Evolutionary conservation across 1,284 basidiomycete genomes (phyloP), one percentile per base, ranked within the genome.

Genomic region (Paramarasmius palmivorus): DNA sequence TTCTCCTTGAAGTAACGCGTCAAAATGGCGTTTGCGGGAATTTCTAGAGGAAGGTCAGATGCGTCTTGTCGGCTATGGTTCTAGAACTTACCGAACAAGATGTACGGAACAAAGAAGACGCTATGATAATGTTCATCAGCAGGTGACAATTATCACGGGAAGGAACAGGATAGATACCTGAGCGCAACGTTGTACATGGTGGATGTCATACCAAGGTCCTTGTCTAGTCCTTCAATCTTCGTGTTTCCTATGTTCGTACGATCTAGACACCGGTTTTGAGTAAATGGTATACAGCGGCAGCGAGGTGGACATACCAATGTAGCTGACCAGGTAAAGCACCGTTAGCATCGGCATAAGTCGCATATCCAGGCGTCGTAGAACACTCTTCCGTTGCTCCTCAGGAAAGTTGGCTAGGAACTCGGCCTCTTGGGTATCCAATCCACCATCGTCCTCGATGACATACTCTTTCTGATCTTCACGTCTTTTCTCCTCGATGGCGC

Each of bases 321-420:
- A 23, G 23, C 41, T 44, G 20, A 22, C 41, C 41, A 44, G 25
- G 19, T 41, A 41, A 19, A 41, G 39, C 12, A 41, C 7, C 3
- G 39, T 44, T 10, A 44, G 10, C 41, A 44, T 44, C 8, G 41
- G 41, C 41, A 44, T 44, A 15, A 44, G 41, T n/a, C 41, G 41
- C 7, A 44, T 44, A 25, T 44, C 41, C 20, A 44, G 22, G 12
- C 10, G 20, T 15, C 41, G 41, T 25, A 44, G 25, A n/a, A 44
- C 15, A 6, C 22, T 44, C 10, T n/a, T 44, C 10, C 41, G 20
- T n/a, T 44, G 15, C 8, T 44, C 22, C 5, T 44, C 41, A n/a
- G 41, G 41, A 25, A 44, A 44, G n/a, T 19, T 8, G 20, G 2
- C 23, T 6, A 44, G 23, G 20, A 44, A 44, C 23, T 44, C 41